Evolutionary conservation across 2,329 filamentous ascomycete genomes (phyloP), one percentile per base, ranked within the genome.

Genomic region (Aspergillus oerlinghausenensis): DNA sequence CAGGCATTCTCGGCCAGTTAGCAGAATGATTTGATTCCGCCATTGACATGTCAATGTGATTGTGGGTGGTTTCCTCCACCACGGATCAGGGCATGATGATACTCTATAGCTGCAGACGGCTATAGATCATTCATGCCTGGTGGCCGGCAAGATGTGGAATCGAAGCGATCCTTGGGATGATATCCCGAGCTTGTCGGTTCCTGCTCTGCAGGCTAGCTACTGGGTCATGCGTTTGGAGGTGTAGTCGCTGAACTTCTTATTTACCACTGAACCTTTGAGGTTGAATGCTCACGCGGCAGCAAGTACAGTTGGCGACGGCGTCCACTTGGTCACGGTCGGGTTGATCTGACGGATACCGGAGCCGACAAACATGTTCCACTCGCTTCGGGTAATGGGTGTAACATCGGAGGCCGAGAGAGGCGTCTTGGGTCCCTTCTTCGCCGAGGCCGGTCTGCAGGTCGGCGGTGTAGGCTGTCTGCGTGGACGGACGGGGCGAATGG

Each of bases 401-500:
- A 76, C 74, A 61, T 77, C 75, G 2, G 75, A 76, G 0, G 74
- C 74, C 4, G 72, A 75, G 50, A 74, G 60, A 3, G 75, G 75
- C 1, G 74, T 77, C 57, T 73, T 74, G 3, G 74, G 72, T 0
- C 70, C 73, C 7, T 67, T 67, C 45, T 63, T 65, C 17, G 57
- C 29, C 14, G 64, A 59, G 23, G 60, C 28, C 50, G 55, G 52
- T 21, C 55, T 52, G 48, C 57, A 55, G 49, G 60, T 61, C 17
- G 70, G 57, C 8, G 64, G 58, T 11, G 61, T 61, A 8, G 64
- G 63, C 43, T 64, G 60, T 40, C 61, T 59, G 32, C 60, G 63
- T n/a, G 60, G 59, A 8, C 68, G 69, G 5, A 63, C 56, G 10
- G 63, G 50, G 29, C 67, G 63, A 29, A 65, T 57, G 17, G 68